phyloP scores from a whole-genome alignment of 2,329 filamentous ascomycete species.

The Scedosporium aurantiacum region DNA sequence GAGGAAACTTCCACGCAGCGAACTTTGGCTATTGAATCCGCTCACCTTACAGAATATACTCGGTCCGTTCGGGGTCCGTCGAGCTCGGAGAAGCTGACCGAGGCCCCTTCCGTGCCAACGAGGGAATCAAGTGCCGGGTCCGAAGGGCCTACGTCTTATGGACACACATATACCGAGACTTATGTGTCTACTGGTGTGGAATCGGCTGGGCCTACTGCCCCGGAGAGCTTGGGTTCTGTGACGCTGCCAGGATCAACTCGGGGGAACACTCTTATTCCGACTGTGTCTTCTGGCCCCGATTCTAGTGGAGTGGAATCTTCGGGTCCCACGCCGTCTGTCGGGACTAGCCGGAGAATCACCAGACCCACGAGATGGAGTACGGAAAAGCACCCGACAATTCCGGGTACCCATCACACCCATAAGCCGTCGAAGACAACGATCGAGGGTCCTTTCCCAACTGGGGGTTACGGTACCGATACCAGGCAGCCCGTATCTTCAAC shows the following conservation, averaged over 20 bases:
- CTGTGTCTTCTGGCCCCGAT: neutral
- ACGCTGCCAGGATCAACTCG: neutral
- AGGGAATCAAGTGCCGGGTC: neutral
- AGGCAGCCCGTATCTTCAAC: neutral
- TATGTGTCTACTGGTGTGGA: neutral
- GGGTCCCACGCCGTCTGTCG: too few relatives aligned
- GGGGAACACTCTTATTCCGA: neutral
- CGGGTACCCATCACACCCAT: neutral
- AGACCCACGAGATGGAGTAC: neutral
- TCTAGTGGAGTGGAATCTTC: neutral
- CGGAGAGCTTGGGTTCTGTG: neutral
- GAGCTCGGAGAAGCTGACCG: neutral
- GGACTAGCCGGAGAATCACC: too few relatives aligned
- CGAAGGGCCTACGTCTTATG: neutral
- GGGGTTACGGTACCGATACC: neutral
- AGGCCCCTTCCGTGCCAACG: neutral
- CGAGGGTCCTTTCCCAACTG: neutral
- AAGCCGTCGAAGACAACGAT: neutral
- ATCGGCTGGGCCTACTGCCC: neutral
- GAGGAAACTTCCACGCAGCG: neutral
- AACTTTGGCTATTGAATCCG: neutral
- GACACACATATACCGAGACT: neutral
- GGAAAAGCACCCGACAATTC: neutral
- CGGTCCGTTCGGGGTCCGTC: neutral
- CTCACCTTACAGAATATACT: neutral